A percentile compares a stretch with the other conserved stretches of the same genome.
Conservation (phyloP, 768 basidiomycete species). For the Filobasidium wieringae region DNA sequence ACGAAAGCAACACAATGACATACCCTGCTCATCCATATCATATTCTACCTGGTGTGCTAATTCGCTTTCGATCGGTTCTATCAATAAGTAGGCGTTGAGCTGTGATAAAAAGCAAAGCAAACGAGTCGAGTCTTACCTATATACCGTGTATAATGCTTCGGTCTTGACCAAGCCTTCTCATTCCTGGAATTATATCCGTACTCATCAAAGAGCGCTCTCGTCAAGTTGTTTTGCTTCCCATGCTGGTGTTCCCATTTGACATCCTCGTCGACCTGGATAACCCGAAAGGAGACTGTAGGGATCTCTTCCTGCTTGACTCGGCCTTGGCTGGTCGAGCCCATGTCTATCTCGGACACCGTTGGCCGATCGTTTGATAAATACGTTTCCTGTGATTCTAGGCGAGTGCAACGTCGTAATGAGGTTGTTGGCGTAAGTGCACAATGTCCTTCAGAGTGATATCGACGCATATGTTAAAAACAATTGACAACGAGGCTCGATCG, state of each 20-base stretch:
- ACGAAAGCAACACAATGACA: slow-evolving; percentile 13
- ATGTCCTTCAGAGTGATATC: too few species aligned
- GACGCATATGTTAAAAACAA: too few species aligned
- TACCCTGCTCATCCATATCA: slow-evolving; percentile 99
- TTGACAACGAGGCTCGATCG: too few species aligned
- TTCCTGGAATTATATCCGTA: slow-evolving; percentile 1
- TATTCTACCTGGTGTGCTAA: slow-evolving; percentile 90
- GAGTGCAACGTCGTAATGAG: too few species aligned
- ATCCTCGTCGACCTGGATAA: slow-evolving; percentile 25
- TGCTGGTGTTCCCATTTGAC: slow-evolving; percentile 17
- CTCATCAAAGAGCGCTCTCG: not conserved
- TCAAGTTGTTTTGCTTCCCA: slow-evolving; percentile 20
- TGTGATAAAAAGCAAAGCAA: too few species aligned
- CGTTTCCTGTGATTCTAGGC: too few species aligned
- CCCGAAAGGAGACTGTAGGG: slow-evolving; percentile 32
- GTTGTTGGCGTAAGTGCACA: too few species aligned
- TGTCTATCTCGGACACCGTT: too few species aligned
- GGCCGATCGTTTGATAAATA: too few species aligned
- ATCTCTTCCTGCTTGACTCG: slow-evolving; percentile 19
- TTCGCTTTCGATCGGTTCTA: slow-evolving; percentile 85
- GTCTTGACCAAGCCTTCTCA: slow-evolving; percentile 50
- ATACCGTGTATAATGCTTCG: slow-evolving; percentile 80
- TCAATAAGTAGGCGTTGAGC: not conserved
- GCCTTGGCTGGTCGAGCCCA: too few species aligned
- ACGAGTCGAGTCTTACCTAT: slow-evolving; percentile 55